Evolutionary conservation across 345 rosid genomes (phyloP).

Genomic region (Populus nigra): DNA sequence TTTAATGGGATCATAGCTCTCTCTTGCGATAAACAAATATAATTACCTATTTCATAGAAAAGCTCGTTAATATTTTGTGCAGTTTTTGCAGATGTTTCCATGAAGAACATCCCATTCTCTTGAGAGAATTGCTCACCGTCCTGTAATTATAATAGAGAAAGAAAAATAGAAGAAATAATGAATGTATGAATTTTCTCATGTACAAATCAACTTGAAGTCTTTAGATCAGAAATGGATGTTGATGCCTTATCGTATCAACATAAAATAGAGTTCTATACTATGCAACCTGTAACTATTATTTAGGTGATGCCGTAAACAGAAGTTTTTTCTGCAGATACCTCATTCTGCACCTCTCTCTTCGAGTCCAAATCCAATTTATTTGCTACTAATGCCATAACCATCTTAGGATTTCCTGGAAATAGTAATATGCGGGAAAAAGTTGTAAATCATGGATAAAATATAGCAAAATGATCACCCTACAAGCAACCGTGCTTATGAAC

Average conservation of each 20-base stretch:
- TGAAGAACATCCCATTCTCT: conserved; percentile 43
- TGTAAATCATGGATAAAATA: not conserved
- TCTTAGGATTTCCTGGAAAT: conserved; percentile 32
- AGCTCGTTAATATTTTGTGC: conserved; percentile 37
- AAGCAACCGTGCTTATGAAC: not conserved
- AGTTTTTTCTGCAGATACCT: conserved; percentile 19
- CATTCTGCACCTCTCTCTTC: conserved; percentile 33
- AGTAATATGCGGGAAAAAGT: not conserved
- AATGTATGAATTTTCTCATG: not conserved
- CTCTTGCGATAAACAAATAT: not conserved
- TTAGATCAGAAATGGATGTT: not conserved
- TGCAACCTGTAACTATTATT: not conserved
- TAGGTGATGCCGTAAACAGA: not conserved
- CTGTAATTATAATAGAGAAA: conserved; percentile 7
- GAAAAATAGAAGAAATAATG: not conserved
- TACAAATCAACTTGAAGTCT: not conserved
- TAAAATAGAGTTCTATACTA: not conserved
- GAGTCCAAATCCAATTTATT: conserved; percentile 39
- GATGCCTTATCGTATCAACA: not conserved
- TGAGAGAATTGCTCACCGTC: conserved; percentile 38
- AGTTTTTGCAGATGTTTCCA: conserved; percentile 48
- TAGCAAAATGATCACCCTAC: not conserved
- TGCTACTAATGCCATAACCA: conserved; percentile 45
- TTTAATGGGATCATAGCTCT: not conserved
- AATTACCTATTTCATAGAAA: conserved; percentile 40